Evolutionary conservation across 2,329 filamentous ascomycete species (phyloP).

Genomic region (Hymenotorrendiella dingleyae): DNA sequence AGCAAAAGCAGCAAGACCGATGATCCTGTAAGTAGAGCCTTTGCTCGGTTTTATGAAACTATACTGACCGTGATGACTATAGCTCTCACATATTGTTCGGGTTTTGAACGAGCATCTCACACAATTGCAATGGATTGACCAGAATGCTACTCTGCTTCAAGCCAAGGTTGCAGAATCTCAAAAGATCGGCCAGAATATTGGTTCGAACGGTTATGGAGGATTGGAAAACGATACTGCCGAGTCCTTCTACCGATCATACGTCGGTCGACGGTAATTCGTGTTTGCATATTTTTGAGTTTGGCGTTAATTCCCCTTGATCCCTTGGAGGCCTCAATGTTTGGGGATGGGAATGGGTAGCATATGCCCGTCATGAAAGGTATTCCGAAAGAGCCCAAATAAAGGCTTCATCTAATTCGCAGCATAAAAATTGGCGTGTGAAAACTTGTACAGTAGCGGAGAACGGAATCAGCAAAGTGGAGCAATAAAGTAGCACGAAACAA

Average conservation of each 20-base stretch:
- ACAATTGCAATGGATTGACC: conserved; percentile 90
- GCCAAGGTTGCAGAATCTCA: conserved; percentile 78
- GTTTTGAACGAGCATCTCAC: conserved; percentile 90
- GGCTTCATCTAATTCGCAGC: neutral
- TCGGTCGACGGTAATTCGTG: conserved; percentile 57
- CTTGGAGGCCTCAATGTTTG: conserved; percentile 15
- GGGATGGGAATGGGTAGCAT: conserved; percentile 15
- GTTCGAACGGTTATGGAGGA: conserved; percentile 47
- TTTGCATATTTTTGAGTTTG: conserved; percentile 15
- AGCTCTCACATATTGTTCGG: conserved; percentile 92
- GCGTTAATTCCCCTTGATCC: too few relatives aligned
- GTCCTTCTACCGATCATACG: conserved; percentile 86
- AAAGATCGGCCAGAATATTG: conserved; percentile 63
- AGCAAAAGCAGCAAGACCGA: conserved; percentile 86
- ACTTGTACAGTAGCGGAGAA: conserved; percentile 1
- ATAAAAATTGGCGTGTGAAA: neutral
- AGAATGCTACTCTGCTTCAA: conserved; percentile 73
- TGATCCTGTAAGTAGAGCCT: conserved; percentile 62
- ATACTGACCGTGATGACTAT: conserved; percentile 12
- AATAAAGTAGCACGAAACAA: neutral
- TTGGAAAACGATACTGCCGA: conserved; percentile 69
- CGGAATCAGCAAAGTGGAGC: neutral
- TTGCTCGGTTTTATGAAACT: conserved; percentile 12
- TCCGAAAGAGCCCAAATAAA: neutral
- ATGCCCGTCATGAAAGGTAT: conserved; percentile 13